Percentiles rank a stretch among this genome's conserved stretches.
phyloP scores from a whole-genome alignment of 2,329 filamentous ascomycete species.

The Phialophora tarda region DNA sequence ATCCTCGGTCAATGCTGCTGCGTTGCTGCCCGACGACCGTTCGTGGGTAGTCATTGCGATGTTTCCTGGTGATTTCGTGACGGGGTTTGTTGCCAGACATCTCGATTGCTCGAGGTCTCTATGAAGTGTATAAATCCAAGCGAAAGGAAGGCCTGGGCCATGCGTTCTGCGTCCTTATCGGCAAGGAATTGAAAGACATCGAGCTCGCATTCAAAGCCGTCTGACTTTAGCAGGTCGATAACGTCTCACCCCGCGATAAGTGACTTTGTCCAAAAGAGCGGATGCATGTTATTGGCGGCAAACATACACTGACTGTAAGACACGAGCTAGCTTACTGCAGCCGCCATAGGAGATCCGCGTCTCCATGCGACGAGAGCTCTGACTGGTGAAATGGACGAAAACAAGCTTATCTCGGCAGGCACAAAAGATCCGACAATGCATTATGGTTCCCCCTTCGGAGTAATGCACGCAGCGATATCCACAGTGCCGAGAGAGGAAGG shows the following conservation, averaged over 20 bases:
- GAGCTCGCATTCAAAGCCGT: neutral
- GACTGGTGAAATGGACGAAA: neutral
- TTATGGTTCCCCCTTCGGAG: neutral
- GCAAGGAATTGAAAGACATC: neutral
- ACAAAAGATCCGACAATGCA: neutral
- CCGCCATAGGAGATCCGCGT: conserved; percentile 8
- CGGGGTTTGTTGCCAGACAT: conserved; percentile 3
- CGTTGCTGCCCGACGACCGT: conserved; percentile 4
- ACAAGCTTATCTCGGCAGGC: conserved; percentile 11
- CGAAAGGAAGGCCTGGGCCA: conserved; percentile 8
- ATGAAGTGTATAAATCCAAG: conserved; percentile 18
- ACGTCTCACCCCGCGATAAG: neutral
- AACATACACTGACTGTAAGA: neutral
- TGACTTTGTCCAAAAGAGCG: neutral
- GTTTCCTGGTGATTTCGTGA: conserved; percentile 1
- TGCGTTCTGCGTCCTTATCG: conserved; percentile 19
- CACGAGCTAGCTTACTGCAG: conserved; percentile 1
- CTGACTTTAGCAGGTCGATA: conserved; percentile 11
- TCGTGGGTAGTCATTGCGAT: conserved; percentile 17
- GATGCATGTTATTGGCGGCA: conserved; percentile 3
- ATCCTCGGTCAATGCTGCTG: conserved; percentile 13
- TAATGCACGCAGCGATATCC: conserved; percentile 11
- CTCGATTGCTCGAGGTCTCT: conserved; percentile 2
- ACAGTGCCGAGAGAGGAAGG: neutral
- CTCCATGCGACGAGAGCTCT: neutral